Conservation (phyloP, 2,329 filamentous ascomycete genomes). For the Lithohypha guttulata region DNA sequence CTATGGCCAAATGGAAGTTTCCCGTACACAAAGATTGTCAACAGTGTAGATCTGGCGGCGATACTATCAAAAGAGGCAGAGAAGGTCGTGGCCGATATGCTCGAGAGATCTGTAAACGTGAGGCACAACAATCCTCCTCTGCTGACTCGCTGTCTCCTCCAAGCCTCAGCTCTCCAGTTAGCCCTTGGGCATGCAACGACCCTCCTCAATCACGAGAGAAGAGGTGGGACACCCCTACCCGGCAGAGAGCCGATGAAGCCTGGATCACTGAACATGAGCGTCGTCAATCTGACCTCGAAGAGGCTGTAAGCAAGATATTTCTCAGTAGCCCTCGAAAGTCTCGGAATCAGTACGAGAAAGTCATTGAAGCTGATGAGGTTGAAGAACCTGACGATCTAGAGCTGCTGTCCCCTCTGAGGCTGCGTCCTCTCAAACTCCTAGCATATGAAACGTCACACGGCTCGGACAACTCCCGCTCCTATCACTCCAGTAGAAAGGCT, state of each 20-base stretch:
- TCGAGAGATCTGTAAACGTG: conserved; percentile 10
- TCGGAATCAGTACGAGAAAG: background rate
- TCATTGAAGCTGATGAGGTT: conserved; percentile 4
- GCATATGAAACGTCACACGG: background rate
- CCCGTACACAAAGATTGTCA: conserved; percentile 16
- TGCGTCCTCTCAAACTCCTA: background rate
- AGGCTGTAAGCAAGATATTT: conserved; percentile 1
- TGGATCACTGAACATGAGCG: conserved; percentile 20
- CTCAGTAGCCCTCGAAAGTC: background rate
- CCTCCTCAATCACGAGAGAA: conserved; percentile 17
- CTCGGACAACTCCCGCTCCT: background rate
- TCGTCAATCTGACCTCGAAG: conserved; percentile 15
- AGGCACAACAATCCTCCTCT: conserved; percentile 3
- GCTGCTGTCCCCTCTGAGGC: background rate
- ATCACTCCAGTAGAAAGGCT: background rate
- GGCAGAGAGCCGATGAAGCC: conserved; percentile 17
- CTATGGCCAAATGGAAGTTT: conserved; percentile 17
- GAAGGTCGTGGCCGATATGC: conserved; percentile 20
- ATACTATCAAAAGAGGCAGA: conserved; percentile 16
- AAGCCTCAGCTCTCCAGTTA: conserved; percentile 1
- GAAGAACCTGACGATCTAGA: conserved; percentile 7
- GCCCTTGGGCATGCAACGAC: conserved; percentile 8
- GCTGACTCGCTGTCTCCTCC: conserved; percentile 6
- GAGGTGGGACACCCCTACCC: conserved; percentile 17
- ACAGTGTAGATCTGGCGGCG: conserved; percentile 18